phyloP scores from a whole-genome alignment of 2,329 filamentous ascomycete species.

The Aspergillus aculeatinus region DNA sequence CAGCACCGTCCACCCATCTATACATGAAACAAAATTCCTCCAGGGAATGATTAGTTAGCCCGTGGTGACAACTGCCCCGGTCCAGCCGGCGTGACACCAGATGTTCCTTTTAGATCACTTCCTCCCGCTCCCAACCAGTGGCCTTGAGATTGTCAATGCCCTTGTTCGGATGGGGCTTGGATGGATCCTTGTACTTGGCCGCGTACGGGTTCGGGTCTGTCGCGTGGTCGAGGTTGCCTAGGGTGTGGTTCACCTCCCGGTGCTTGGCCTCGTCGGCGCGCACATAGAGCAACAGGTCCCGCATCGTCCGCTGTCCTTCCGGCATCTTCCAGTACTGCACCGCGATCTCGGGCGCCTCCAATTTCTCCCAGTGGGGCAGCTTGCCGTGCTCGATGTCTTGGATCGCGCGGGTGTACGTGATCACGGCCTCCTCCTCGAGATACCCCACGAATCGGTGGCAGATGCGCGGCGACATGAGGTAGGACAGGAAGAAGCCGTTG shows the following conservation, averaged over 20 bases:
- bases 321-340: conserved; percentile 94
- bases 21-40: background rate
- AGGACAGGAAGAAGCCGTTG: conserved; percentile 86
- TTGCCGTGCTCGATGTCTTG: conserved; percentile 81
- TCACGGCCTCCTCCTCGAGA: conserved; percentile 92
- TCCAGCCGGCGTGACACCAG: background rate
- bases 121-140: conserved; percentile 77
- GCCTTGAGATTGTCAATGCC: conserved; percentile 64
- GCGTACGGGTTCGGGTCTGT: conserved; percentile 92
- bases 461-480: conserved; percentile 80
- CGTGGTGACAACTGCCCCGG: background rate
- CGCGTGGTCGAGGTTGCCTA: conserved; percentile 81
- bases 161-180: conserved; percentile 67
- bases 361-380: conserved; percentile 76
- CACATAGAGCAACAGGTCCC: conserved; percentile 82
- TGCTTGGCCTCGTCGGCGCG: conserved; percentile 87
- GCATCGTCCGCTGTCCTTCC: conserved; percentile 76
- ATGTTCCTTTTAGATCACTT: conserved; percentile 62
- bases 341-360: conserved; percentile 83
- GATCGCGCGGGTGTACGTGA: conserved; percentile 90
- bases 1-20: background rate
- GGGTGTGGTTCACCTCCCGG: conserved; percentile 91
- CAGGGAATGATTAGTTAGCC: background rate
- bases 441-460: conserved; percentile 97
- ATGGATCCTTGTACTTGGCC: conserved; percentile 71